Evolutionary conservation across 306 rosid genomes (phyloP), one percentile per base, ranked within the genome.

Genomic region (Acacia melanoxylon): DNA sequence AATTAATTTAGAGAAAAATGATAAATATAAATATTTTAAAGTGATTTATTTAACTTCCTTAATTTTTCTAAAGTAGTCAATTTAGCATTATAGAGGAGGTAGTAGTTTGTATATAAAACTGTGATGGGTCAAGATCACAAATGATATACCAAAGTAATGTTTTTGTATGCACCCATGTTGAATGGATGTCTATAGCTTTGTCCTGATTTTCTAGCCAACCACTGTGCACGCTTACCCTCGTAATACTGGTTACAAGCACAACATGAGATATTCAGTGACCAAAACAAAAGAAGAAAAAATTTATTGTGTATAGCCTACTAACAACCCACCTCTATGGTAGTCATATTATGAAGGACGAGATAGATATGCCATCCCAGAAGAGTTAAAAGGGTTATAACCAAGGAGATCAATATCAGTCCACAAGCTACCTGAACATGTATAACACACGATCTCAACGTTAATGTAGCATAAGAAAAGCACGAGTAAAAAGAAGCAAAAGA

Each of bases 321-420:
- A 4, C 27, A 20, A 56, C 27, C 62, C 25, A 48, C 52, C 52
- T 48, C 52, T 48, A 48, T 48, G 14, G 52, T 48, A 48, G 52
- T 48, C 52, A 48, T 48, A 48, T 48, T 95, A 56, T 92, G 97
- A 84, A 93, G 85, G 81, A 90, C 81, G 82, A 95, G 89, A 89
- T 92, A 92, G 82, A 92, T 81, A 83, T 95, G 98, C 98, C 99
- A 93, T 83, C 94, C 98, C 80, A 95, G 80, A 52, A 95, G 98
- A 33, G 89, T 78, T 73, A 93, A 87, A 56, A 56, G 62, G 70
- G 94, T 90, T 77, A 92, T 82, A 69, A 88, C 83, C 82, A 95
- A 83, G 29, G 98, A 92, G 68, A 91, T 72, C 80, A 95, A 86
- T 83, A 93, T 87, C 71, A 93, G 66, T 77, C 94, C 96, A 70